Base-by-base conservation (phyloP, 805 yeast species). In the Pichia eremophila region DNA sequence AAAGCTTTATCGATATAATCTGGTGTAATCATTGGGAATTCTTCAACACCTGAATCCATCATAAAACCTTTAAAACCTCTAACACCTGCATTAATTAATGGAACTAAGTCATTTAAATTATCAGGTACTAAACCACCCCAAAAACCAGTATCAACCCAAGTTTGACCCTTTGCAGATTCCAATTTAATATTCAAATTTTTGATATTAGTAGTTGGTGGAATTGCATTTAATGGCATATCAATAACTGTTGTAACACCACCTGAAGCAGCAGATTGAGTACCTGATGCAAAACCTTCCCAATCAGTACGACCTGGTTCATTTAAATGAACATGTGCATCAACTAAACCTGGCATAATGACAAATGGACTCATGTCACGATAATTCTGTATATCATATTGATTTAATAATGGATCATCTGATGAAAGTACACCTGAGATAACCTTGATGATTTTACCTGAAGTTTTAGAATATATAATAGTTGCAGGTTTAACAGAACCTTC, bases 291-390 rank as follows among this genome's bases (percentile, higher is more conserved):
- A 2, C 98, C 98, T 65, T 90, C 98, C 98, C 98, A 90, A 52
- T 89, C 96, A 1, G 97, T 90, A 56, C 97, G 71, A n/a, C 98
- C 98, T 0, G 98, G 97, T 59, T 91, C 98, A 63, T 91, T 91
- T 56, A 90, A 69, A 60, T 90, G 98, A 27, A 90, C 98, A 63
- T 90, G 98, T 6, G 95, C 77, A 60, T 90, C 98, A 5, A 90
- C 95, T 31, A 90, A 73, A 0, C 98, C 98, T 0, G 98, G 97
- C 70, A 91, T 69, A 12, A 90, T 73, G 32, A 76, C 77, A 19
- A 69, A 62, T 0, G 90, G 88, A 4, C 83, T 70, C 5, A 81
- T 79, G 52, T 81, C 71, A 39, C 81, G 64, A 58, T 71, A 74
- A 41, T 70, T 62, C 6, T 54, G 43, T 8, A 72, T 70, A 49